Percentiles rank a stretch among this genome's conserved stretches.
These are phyloP conservation scores for Primulina tabacum DNA, from an alignment of 257 asterid genomes.

Conservation along the genomic window DNA sequence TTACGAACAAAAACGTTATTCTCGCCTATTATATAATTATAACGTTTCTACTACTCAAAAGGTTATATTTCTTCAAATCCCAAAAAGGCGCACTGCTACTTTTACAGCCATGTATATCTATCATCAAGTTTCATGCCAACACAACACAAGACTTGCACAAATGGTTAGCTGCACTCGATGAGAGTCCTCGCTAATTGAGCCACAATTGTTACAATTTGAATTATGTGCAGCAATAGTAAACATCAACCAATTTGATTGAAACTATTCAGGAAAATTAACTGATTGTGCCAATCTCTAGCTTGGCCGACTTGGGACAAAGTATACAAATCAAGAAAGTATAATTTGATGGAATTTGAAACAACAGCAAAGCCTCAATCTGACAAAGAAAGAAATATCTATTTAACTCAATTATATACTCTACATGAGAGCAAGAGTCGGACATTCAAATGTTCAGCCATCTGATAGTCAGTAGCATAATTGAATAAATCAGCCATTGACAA, in stretches of 20 bases:
- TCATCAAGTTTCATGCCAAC: not conserved
- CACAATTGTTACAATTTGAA: not conserved
- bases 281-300: not conserved
- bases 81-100: not conserved
- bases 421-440: not conserved
- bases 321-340: not conserved
- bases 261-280: not conserved
- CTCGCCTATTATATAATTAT: not conserved
- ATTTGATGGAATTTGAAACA: not conserved
- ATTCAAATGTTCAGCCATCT: not conserved
- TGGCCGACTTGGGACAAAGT: not conserved
- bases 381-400: not conserved
- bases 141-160: too few species aligned
- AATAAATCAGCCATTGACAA: not conserved
- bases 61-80: too few species aligned
- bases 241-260: not conserved
- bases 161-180: too few species aligned
- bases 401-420: not conserved
- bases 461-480: not conserved
- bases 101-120: not conserved
- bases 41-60: too few species aligned
- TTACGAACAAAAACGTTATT: not conserved
- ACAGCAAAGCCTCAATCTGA: not conserved
- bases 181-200: not conserved
- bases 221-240: not conserved